These are phyloP conservation scores for Clitopilus hobsonii DNA, from an alignment of 768 basidiomycete species.

Conservation along the genomic window DNA sequence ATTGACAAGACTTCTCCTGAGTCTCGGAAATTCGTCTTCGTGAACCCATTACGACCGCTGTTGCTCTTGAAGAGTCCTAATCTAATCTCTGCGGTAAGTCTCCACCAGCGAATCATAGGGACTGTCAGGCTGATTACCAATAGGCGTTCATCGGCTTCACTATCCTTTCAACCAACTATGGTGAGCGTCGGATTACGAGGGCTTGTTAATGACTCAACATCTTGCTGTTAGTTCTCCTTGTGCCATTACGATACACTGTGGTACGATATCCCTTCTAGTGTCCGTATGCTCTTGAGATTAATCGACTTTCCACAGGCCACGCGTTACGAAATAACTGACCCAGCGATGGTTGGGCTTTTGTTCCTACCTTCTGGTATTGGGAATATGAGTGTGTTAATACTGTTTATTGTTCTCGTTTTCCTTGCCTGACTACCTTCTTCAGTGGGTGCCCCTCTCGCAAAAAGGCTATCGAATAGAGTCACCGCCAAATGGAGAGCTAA, in stretches of 20 bases:
- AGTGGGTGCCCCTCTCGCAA: conserved; percentile 47
- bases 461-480: conserved; percentile 37
- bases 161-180: conserved; percentile 30
- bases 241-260: conserved; percentile 61
- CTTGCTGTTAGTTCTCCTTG: conserved; percentile 53
- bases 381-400: conserved; percentile 46
- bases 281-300: conserved; percentile 1
- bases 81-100: conserved; percentile 46
- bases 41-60: conserved; percentile 58
- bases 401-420: too few relatives aligned
- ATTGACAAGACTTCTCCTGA: conserved; percentile 21
- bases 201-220: background rate
- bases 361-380: conserved; percentile 60
- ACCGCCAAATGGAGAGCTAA: conserved; percentile 30
- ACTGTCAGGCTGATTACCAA: background rate
- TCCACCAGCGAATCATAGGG: background rate
- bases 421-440: too few relatives aligned
- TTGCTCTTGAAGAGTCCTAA: conserved; percentile 55
- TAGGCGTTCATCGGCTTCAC: conserved; percentile 26
- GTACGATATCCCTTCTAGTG: too few relatives aligned
- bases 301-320: conserved; percentile 36
- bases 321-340: conserved; percentile 50
- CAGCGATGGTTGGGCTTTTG: conserved; percentile 53
- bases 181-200: background rate
- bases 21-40: conserved; percentile 30